Evolutionary conservation across 345 rosid genomes (phyloP).

Genomic region (Pseudoturritis turrita): DNA sequence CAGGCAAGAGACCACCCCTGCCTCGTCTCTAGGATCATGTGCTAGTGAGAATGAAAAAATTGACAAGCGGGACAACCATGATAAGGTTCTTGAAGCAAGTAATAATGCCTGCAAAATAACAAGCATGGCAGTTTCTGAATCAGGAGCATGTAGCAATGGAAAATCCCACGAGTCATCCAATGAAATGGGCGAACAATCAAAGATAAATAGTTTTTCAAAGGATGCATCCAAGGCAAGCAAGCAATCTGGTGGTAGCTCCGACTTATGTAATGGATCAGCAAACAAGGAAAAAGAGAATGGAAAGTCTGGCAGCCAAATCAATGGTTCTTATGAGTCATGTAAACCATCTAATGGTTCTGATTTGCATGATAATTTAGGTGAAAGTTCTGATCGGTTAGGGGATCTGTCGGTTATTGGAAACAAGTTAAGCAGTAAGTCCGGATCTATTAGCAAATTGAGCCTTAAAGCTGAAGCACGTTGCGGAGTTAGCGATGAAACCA

Average conservation of each 20-base stretch:
- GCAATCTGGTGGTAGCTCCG: conserved; percentile 33
- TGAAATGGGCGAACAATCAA: conserved; percentile 30
- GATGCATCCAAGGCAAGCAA: conserved; percentile 36
- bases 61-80: conserved; percentile 27
- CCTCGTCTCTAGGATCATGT: conserved; percentile 20
- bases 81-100: conserved; percentile 18
- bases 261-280: conserved; percentile 30
- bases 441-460: conserved; percentile 36
- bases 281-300: conserved; percentile 35
- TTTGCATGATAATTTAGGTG: conserved; percentile 31
- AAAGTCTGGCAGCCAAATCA: conserved; percentile 34
- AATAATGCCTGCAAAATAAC: conserved; percentile 24
- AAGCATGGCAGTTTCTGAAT: conserved; percentile 32
- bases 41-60: conserved; percentile 30
- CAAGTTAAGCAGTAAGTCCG: conserved; percentile 42
- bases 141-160: conserved; percentile 39
- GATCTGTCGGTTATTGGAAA: conserved; percentile 34
- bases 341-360: conserved; percentile 36
- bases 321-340: conserved; percentile 34
- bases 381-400: conserved; percentile 37
- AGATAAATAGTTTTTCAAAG: conserved; percentile 18
- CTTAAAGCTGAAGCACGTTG: conserved; percentile 30
- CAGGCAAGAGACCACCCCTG: conserved; percentile 8
- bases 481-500: conserved; percentile 43
- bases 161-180: conserved; percentile 26